Evolutionary conservation across 768 basidiomycete genomes (phyloP), one percentile per base, ranked within the genome.

Genomic region (Russula olivacea): DNA sequence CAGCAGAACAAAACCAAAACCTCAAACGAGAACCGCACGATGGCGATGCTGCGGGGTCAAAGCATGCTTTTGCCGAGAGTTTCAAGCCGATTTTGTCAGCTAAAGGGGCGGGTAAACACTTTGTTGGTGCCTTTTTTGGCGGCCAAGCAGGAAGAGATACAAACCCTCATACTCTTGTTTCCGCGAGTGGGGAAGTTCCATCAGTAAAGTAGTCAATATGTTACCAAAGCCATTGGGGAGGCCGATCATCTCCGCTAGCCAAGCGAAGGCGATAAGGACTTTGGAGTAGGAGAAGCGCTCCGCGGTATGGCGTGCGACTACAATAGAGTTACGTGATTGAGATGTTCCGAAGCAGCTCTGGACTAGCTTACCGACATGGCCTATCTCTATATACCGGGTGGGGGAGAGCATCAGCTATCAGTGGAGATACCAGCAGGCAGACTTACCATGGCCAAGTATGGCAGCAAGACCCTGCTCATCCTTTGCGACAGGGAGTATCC

Each of bases 61-160:
- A 98, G 74, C 95, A 98, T 0, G 93, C 95, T 67, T 79, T 81
- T 55, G 91, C 80, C 76, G 88, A 88, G 30, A 98, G 78, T 7
- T 80, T 80, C 51, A 98, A 73, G 9, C 96, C 95, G 55, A 98
- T 88, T 32, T 83, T 79, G 71, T 98, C 95, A 41, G 95, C 95
- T 92, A 66, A 21, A 48, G 17, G 38, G 52, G 32, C 32, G 12
- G n/a, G n/a, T n/a, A n/a, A n/a, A n/a, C n/a, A n/a, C 12, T 30
- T 28, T 14, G 19, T 23, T 19, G 21, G 14, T 45, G 21, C 11
- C 2, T 7, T 40, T 32, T 12, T 32, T 21, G 55, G 19, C 19
- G 25, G 10, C 15, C 12, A 3, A 17, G 36, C n/a, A 8, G n/a
- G 43, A 5, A 5, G 36, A 40, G 30, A 5, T 40, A 55, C 67